Base-by-base conservation (phyloP, 169 alveolate species). In the Prorocentrum cordatum region DNA sequence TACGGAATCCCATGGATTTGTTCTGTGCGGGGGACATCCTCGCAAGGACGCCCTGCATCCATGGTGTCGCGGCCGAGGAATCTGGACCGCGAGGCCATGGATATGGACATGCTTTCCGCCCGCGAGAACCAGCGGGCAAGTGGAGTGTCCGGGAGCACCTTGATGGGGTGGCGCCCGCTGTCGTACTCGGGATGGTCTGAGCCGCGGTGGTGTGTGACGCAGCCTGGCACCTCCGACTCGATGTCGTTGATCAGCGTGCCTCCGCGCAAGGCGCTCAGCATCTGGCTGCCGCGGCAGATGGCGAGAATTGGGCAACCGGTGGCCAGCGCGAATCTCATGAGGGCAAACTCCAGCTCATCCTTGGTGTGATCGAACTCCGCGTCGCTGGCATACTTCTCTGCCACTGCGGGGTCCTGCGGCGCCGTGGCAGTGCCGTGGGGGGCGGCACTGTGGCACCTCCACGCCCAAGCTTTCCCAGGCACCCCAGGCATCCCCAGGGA, bases 331-430 rank as follows among this genome's bases (percentile, higher is more conserved):
- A 18, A 54, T 2, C 86, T 70, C 86, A 75, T 75, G 59, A 75
- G 12, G 9, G 72, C 86, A 36, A 62, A 75, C 58, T 75, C 85
- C 85, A 75, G 64, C 38, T 75, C 85, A 33, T 75, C 85, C 20
- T 75, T 75, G 39, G 85, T 29, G 31, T 50, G 71, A 32, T 75
- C 85, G 71, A 54, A 54, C 87, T 77, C 87, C 22, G 87, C 58
- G 62, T 77, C 87, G 50, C 87, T 77, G 16, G 87, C 87, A 58
- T 58, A 77, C 61, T 77, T 77, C 87, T n/a, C n/a, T n/a, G n/a
- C n/a, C n/a, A n/a, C n/a, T n/a, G n/a, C n/a, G n/a, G n/a, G n/a
- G n/a, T n/a, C n/a, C n/a, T n/a, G n/a, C n/a, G n/a, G n/a, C n/a
- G n/a, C n/a, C n/a, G n/a, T n/a, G n/a, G n/a, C n/a, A n/a, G n/a